A percentile compares a stretch with the other conserved stretches of the same genome.
Evolutionary conservation across 495 filamentous ascomycete species (phyloP).

Genomic region (Trypethelium eluteriae): DNA sequence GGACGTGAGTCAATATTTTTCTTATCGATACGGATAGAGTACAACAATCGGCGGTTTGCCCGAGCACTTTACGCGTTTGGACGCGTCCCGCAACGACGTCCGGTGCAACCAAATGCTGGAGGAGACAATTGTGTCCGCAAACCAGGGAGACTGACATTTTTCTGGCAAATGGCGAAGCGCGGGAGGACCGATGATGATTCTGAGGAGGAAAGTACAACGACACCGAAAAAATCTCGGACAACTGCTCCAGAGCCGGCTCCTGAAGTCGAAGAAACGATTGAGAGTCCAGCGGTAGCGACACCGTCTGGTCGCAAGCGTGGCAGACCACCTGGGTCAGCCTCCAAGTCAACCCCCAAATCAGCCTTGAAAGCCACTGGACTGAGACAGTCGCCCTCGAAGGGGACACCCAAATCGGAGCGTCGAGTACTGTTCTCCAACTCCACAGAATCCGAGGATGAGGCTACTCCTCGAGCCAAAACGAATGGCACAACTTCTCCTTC

Average conservation of each 20-base stretch:
- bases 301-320: conserved; percentile 11
- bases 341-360: not conserved
- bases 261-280: not conserved
- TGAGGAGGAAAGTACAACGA: not conserved
- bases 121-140: not conserved
- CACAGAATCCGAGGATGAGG: not conserved
- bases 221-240: conserved; percentile 3
- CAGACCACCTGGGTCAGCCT: not conserved
- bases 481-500: not conserved
- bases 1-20: not conserved
- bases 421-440: conserved; percentile 15
- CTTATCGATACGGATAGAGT: not conserved
- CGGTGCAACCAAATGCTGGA: not conserved
- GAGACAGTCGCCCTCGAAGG: not conserved
- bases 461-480: not conserved
- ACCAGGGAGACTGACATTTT: not conserved
- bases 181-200: conserved; percentile 6
- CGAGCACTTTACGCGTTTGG: not conserved
- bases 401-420: conserved; percentile 12
- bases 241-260: not conserved
- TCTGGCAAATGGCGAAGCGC: conserved; percentile 1
- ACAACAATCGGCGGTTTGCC: not conserved
- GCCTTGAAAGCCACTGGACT: conserved; percentile 1
- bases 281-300: not conserved
- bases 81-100: not conserved